These are phyloP conservation scores for Flaveria linearis DNA, from an alignment of 129 eudicot species.

Conservation along the genomic window DNA sequence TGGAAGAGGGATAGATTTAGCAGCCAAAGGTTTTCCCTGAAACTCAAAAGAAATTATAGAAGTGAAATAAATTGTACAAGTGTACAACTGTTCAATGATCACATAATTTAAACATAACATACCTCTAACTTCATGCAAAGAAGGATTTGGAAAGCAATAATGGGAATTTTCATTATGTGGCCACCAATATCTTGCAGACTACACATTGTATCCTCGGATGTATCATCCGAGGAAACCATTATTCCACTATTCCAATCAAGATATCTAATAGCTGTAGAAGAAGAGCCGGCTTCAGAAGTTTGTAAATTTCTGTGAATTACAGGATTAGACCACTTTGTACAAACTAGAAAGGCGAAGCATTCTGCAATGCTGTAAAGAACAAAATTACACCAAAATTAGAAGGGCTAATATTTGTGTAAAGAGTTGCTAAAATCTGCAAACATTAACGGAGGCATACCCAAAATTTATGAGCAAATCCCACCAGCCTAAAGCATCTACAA, in stretches of 20 bases:
- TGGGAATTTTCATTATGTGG: slow-evolving; percentile 85
- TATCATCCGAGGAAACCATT: slow-evolving; percentile 67
- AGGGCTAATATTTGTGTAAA: not conserved
- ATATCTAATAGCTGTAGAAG: slow-evolving; percentile 74
- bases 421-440: slow-evolving; percentile 11
- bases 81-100: slow-evolving; percentile 7
- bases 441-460: slow-evolving; percentile 51
- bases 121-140: slow-evolving; percentile 95
- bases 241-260: slow-evolving; percentile 88
- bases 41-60: slow-evolving; percentile 21
- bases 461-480: slow-evolving; percentile 95
- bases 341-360: slow-evolving; percentile 94
- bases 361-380: slow-evolving; percentile 73
- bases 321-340: slow-evolving; percentile 98
- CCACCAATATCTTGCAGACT: slow-evolving; percentile 88
- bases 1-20: slow-evolving; percentile 59
- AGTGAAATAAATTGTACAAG: slow-evolving; percentile 9
- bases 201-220: slow-evolving; percentile 59
- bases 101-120: slow-evolving; percentile 21
- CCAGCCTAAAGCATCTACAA: slow-evolving; percentile 91
- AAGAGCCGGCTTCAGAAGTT: slow-evolving; percentile 62
- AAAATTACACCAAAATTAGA: slow-evolving; percentile 20
- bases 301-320: slow-evolving; percentile 61
- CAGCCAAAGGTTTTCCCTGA: slow-evolving; percentile 83
- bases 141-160: slow-evolving; percentile 76